Evolutionary conservation across 1,284 basidiomycete genomes (phyloP).

Genomic region (Calocybe gambosa): DNA sequence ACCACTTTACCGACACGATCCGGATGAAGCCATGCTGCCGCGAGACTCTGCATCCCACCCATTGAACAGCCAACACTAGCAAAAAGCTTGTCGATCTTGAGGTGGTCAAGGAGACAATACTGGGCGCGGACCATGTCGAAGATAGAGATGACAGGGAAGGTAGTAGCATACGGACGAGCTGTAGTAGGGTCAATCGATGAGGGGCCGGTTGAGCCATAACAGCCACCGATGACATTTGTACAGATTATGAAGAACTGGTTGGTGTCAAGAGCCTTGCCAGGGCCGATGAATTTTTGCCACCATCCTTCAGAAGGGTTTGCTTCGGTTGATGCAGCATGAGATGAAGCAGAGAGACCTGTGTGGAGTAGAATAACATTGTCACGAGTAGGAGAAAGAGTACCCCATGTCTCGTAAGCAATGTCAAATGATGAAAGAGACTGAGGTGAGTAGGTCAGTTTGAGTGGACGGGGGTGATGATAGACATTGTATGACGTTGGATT

Average conservation of each 20-base stretch:
- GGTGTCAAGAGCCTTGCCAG: conserved; percentile 91
- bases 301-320: conserved; percentile 84
- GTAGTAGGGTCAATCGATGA: conserved; percentile 70
- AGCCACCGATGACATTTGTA: conserved; percentile 96
- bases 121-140: conserved; percentile 98
- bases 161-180: conserved; percentile 77
- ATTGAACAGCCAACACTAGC: conserved; percentile 93
- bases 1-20: conserved; percentile 85
- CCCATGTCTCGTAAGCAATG: conserved; percentile 98
- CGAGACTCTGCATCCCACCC: conserved; percentile 98
- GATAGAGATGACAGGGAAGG: conserved; percentile 88
- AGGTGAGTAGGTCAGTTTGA: conserved; percentile 73
- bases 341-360: conserved; percentile 92
- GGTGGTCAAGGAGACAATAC: conserved; percentile 79
- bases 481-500: conserved; percentile 61
- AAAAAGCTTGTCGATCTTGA: conserved; percentile 83
- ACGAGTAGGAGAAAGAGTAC: conserved; percentile 67
- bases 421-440: conserved; percentile 71
- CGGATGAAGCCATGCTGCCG: conserved; percentile 91
- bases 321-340: conserved; percentile 85
- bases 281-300: conserved; percentile 99
- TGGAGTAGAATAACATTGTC: conserved; percentile 97
- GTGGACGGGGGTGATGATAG: conserved; percentile 57
- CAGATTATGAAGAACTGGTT: conserved; percentile 92
- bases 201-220: conserved; percentile 95